Evolutionary conservation across 2,329 filamentous ascomycete genomes (phyloP), one percentile per base, ranked within the genome.

Genomic region (Pseudogymnoascus sp.): DNA sequence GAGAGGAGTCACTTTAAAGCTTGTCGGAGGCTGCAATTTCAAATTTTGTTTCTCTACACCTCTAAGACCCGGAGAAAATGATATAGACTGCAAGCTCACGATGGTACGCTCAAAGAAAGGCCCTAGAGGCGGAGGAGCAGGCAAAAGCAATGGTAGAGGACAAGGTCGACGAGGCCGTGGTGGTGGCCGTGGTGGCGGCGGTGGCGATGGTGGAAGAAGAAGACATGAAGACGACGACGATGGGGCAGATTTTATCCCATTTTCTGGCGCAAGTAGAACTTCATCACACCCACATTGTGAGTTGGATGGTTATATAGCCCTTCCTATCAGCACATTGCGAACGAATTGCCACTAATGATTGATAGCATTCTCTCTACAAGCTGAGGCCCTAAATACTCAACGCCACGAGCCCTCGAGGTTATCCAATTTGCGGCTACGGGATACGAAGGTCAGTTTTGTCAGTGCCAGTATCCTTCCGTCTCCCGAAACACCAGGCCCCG

Each of bases 371-470:
- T 70, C 71, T 9, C 60, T 87, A 71, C 76, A 77, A 64, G 80
- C 86, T 65, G 83, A 84, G 71, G 83, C 82, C 36, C 77, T 77
- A 21, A 84, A 83, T 67, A 84, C 81, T 10, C 80, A 80, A 68
- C 76, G 73, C 15, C 78, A 81, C 66, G 73, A 74, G 40, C 74
- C 74, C 31, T 70, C 75, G 50, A 80, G 78, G 71, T 76, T 77
- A 61, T 71, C 76, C 2, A 76, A 77, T 63, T 72, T 74, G 58
- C 78, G 78, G 65, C 75, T 88, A 58, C 78, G 85, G 63, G 74
- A 86, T 66, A 76, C 79, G 60, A 74, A 75, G 24, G 78, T 88
- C 59, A 71, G 73, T 1, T 89, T 89, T 68, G 79, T 88, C 63
- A 85, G 82, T 69, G 84, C 83, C 35, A 83, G 83, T 21, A 73